These are phyloP conservation scores for Apophysomyces elegans DNA, from an alignment of 371 early-diverging fungal species.

Conservation along the genomic window DNA sequence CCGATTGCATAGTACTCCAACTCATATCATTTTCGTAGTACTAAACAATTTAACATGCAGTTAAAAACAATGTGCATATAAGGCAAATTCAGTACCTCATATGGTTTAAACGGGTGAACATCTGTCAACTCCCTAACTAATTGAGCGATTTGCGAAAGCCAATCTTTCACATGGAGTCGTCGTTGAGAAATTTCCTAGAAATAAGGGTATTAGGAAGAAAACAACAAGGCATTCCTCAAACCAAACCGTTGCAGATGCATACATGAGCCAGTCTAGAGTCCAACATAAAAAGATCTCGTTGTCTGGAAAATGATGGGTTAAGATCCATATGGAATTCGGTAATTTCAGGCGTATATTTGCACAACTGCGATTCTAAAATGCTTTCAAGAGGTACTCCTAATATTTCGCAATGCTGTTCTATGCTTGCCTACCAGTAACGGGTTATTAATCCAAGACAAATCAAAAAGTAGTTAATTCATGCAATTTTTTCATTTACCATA, in stretches of 20 bases:
- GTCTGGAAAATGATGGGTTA: slow-evolving; percentile 20
- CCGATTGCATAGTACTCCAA: slow-evolving; percentile 32
- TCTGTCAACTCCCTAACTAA: slow-evolving; percentile 18
- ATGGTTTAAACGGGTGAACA: slow-evolving; percentile 16
- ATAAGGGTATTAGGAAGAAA: neutral
- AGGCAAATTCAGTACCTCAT: slow-evolving; percentile 17
- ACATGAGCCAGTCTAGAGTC: slow-evolving; percentile 30
- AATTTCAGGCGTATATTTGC: slow-evolving; percentile 8
- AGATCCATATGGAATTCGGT: slow-evolving; percentile 1
- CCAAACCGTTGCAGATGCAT: slow-evolving; percentile 10
- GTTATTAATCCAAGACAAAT: neutral
- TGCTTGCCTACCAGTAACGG: slow-evolving; percentile 21
- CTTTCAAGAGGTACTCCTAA: slow-evolving; percentile 26
- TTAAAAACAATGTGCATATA: neutral
- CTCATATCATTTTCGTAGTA: slow-evolving; percentile 26
- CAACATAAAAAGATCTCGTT: slow-evolving; percentile 20
- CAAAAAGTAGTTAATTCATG: slow-evolving; percentile 3
- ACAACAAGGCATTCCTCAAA: slow-evolving; percentile 3
- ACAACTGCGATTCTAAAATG: slow-evolving; percentile 18
- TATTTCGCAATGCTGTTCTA: slow-evolving; percentile 23
- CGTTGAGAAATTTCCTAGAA: slow-evolving; percentile 27
- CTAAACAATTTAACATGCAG: slow-evolving; percentile 10
- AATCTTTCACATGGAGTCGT: slow-evolving; percentile 24
- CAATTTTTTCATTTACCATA: slow-evolving; percentile 19
- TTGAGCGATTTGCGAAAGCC: slow-evolving; percentile 20